phyloP scores from a whole-genome alignment of 352 stramenopile genomes.

The Blastocystis sp. region DNA sequence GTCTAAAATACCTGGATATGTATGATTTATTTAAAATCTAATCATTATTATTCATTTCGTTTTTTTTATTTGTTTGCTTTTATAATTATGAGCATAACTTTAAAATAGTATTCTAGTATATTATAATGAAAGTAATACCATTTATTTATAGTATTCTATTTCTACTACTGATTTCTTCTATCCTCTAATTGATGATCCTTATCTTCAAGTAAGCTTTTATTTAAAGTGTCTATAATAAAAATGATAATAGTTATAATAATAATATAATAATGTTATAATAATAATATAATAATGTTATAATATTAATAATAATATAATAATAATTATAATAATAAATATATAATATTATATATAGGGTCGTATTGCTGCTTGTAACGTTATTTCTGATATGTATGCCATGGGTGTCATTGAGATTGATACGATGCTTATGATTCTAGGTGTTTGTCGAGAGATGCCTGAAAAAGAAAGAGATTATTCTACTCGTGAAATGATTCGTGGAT shows the following conservation, averaged over 20 bases:
- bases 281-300: no score
- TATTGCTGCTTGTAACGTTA: slow-evolving; percentile 75
- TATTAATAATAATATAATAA: background rate
- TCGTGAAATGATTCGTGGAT: slow-evolving; percentile 71
- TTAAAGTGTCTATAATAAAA: no score
- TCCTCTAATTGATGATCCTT: slow-evolving; percentile 72
- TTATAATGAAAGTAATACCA: slow-evolving; percentile 64
- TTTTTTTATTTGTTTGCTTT: no score
- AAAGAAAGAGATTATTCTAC: slow-evolving; percentile 70
- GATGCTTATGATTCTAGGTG: slow-evolving; percentile 76
- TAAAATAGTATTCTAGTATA: slow-evolving; percentile 49
- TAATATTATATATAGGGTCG: slow-evolving; percentile 62
- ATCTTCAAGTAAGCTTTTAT: no score
- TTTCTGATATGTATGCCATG: slow-evolving; percentile 77
- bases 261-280: no score
- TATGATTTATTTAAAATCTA: background rate
- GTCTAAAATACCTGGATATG: slow-evolving; percentile 27
- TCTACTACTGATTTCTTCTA: slow-evolving; percentile 86
- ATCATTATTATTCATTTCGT: no score
- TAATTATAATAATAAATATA: background rate
- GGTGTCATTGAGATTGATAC: slow-evolving; percentile 73
- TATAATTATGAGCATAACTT: slow-evolving; percentile 46
- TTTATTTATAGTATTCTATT: slow-evolving; percentile 60
- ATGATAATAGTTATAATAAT: no score
- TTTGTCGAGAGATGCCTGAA: slow-evolving; percentile 68